phyloP scores from a whole-genome alignment of 2,329 filamentous ascomycete genomes.

The Colletotrichum sp. region DNA sequence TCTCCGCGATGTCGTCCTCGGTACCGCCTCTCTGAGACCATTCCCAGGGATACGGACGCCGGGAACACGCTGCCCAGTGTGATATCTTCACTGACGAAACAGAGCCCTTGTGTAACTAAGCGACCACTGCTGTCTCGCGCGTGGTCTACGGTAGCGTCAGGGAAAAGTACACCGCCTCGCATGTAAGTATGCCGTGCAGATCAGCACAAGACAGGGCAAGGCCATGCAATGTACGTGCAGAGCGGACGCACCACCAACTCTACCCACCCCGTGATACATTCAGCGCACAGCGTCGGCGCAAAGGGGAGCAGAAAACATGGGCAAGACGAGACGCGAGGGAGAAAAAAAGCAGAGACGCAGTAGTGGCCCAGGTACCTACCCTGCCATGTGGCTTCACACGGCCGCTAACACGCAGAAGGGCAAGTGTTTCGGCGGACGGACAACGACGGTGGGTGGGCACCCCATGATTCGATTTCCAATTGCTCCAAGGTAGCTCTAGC shows the following conservation, averaged over 20 bases:
- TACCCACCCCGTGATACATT: background rate
- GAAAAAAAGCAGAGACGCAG: background rate
- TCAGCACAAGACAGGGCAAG: background rate
- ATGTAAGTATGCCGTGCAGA: background rate
- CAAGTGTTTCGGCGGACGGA: slow-evolving; percentile 12
- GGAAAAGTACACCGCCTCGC: background rate
- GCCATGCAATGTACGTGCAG: background rate
- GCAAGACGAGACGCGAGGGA: background rate
- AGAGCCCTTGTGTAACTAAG: background rate
- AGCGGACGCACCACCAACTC: background rate
- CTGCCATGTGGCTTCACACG: slow-evolving; percentile 8
- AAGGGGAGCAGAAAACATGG: background rate
- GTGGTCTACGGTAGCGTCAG: background rate
- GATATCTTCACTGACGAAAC: background rate
- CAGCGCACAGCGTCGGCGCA: background rate
- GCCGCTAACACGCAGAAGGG: slow-evolving; percentile 14
- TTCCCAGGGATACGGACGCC: background rate
- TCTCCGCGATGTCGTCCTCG: background rate
- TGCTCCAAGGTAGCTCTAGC: background rate
- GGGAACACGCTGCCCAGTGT: background rate
- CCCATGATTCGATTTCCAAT: background rate
- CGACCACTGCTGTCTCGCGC: background rate
- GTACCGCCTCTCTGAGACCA: background rate
- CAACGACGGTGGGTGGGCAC: background rate
- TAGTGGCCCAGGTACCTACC: background rate